These are phyloP conservation scores for Thymus mandschuricus DNA, from an alignment of 257 asterid genomes.

Conservation along the genomic window DNA sequence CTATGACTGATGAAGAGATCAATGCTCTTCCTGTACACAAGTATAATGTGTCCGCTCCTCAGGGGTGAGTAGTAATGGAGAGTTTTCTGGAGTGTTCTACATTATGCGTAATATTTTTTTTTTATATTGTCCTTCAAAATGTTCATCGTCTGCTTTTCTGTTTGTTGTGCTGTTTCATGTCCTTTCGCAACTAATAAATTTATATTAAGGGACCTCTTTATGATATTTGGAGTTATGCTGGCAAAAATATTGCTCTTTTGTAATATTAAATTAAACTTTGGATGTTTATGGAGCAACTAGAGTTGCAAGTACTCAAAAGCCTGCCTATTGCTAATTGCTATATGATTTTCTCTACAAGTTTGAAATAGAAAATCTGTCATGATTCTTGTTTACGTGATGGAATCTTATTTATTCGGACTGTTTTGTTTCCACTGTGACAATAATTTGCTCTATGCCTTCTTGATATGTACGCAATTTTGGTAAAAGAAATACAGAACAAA, in stretches of 20 bases:
- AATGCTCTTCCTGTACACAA: conserved; percentile 97
- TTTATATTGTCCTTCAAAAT: not conserved
- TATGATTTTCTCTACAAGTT: conserved; percentile 7
- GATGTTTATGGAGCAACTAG: not conserved
- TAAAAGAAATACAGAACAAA: not conserved
- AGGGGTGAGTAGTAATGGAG: conserved; percentile 53
- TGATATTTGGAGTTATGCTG: not conserved
- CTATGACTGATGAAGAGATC: conserved; percentile 97
- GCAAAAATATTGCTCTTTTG: conserved; percentile 1
- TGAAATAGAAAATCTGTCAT: conserved; percentile 7
- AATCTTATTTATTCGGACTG: conserved; percentile 2
- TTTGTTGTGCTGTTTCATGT: conserved; percentile 2
- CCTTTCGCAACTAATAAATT: not conserved
- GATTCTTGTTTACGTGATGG: conserved; percentile 1
- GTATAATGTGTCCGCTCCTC: conserved; percentile 75
- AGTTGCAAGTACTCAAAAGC: not conserved
- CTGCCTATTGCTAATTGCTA: not conserved
- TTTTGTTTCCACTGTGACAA: not conserved
- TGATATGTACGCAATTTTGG: not conserved
- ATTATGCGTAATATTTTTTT: conserved; percentile 9
- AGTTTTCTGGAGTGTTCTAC: conserved; percentile 20
- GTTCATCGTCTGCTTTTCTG: not conserved
- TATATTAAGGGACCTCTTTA: not conserved
- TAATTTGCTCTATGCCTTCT: not conserved
- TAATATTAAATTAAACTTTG: not conserved